A percentile compares a stretch with the other conserved stretches of the same genome.
phyloP scores from a whole-genome alignment of 192 early-diverging fungal species.

The Fimicolochytrium jonesii region DNA sequence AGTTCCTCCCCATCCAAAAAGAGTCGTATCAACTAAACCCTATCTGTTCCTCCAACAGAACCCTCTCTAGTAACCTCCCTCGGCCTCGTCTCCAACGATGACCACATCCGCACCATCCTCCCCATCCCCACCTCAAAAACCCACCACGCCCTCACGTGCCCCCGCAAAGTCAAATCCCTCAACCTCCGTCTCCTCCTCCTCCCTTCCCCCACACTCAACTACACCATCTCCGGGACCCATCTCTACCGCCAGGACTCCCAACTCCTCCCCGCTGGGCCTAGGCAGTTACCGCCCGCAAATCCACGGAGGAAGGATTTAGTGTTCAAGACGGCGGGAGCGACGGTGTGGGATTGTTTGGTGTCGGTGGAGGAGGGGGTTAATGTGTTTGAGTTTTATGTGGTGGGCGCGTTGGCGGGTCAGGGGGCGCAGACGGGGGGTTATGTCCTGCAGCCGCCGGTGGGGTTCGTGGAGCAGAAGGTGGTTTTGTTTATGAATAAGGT shows the following conservation, averaged over 20 bases:
- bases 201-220: not conserved
- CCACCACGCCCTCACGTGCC: conserved; percentile 23
- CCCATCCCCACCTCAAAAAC: conserved; percentile 15
- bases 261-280: too few species aligned
- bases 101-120: conserved; percentile 25
- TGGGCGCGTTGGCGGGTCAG: not conserved
- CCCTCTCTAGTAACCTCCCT: conserved; percentile 20
- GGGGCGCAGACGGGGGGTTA: not conserved
- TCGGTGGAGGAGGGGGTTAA: conserved; percentile 34
- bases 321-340: conserved; percentile 24
- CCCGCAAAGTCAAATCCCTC: conserved; percentile 13
- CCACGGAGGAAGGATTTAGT: not conserved
- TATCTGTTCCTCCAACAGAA: not conserved
- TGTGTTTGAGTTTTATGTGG: conserved; percentile 32
- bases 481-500: conserved; percentile 17
- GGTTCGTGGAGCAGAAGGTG: not conserved
- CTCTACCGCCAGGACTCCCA: too few species aligned
- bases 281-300: too few species aligned
- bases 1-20: too few species aligned
- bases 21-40: not conserved
- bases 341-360: conserved; percentile 32
- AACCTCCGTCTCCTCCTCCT: conserved; percentile 37
- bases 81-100: conserved; percentile 30
- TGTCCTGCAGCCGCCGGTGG: not conserved
- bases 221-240: not conserved